Conservation (phyloP, 225 moss, liverwort and hornwort species). For the Climacium dendroides region DNA sequence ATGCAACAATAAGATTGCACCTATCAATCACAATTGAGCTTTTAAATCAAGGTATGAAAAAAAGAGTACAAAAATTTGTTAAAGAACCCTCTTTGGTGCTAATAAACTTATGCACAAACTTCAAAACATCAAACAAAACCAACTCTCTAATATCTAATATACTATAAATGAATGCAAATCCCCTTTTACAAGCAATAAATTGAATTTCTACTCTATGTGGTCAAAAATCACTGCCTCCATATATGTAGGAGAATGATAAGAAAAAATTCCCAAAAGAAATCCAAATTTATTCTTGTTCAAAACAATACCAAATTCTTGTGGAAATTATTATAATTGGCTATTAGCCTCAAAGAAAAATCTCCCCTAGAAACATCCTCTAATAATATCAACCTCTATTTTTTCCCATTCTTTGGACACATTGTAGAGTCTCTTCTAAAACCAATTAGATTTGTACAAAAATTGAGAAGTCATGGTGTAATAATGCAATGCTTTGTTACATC, state of each 20-base stretch:
- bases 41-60: rapidly evolving
- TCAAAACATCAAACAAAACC: background rate
- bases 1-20: background rate
- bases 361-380: rapidly evolving
- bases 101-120: background rate
- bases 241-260: background rate
- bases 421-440: rapidly evolving
- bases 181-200: background rate
- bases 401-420: rapidly evolving
- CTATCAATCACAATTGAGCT: background rate
- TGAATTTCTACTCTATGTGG: rapidly evolving
- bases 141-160: background rate
- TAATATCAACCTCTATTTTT: background rate
- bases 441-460: background rate
- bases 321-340: background rate
- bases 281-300: background rate
- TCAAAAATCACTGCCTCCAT: rapidly evolving
- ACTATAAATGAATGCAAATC: background rate
- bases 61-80: background rate
- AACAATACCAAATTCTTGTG: background rate
- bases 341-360: rapidly evolving
- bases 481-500: background rate
- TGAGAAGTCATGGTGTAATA: rapidly evolving
- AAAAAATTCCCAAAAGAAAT: background rate
- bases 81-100: no score